These are phyloP conservation scores for Amniculicola lignicola DNA, from an alignment of 495 filamentous ascomycete species.

Conservation along the genomic window DNA sequence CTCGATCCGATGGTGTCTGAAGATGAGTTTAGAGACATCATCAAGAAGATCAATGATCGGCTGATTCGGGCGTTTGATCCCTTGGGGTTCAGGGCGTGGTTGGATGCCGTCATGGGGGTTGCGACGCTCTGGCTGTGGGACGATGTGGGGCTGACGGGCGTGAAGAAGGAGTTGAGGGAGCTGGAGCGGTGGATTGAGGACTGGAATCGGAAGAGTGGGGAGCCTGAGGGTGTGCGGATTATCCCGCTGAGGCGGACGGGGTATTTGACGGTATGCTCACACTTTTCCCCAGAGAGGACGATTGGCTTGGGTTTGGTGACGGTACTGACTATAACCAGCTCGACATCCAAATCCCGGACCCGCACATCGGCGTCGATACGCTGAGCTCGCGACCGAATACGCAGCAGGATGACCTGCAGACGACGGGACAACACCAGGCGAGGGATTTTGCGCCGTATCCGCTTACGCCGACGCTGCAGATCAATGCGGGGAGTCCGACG, in stretches of 20 bases:
- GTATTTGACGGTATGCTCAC: constrained; percentile 71
- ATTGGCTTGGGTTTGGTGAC: background rate
- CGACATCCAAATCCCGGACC: constrained; percentile 82
- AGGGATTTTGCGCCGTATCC: constrained; percentile 18
- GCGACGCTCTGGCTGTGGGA: constrained; percentile 92
- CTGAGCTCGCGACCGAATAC: constrained; percentile 11
- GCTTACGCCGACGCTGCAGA: constrained; percentile 16
- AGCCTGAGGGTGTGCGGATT: constrained; percentile 61
- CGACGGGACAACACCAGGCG: constrained; percentile 2
- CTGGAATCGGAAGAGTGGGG: constrained; percentile 67
- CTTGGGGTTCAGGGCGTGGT: constrained; percentile 59
- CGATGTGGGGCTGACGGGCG: constrained; percentile 69
- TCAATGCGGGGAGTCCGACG: constrained; percentile 9
- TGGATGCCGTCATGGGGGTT: constrained; percentile 73
- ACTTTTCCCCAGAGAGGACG: background rate
- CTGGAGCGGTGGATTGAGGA: constrained; percentile 76
- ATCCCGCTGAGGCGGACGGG: constrained; percentile 76
- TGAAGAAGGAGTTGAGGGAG: constrained; percentile 62
- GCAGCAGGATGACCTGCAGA: constrained; percentile 8
- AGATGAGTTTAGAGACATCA: constrained; percentile 77
- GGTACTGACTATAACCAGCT: constrained; percentile 46
- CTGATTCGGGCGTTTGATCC: constrained; percentile 72
- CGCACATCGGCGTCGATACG: constrained; percentile 57
- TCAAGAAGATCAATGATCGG: constrained; percentile 71
- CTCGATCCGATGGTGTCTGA: constrained; percentile 76